Conservation (phyloP, 2,329 filamentous ascomycete genomes). For the Xylaria polymorpha region DNA sequence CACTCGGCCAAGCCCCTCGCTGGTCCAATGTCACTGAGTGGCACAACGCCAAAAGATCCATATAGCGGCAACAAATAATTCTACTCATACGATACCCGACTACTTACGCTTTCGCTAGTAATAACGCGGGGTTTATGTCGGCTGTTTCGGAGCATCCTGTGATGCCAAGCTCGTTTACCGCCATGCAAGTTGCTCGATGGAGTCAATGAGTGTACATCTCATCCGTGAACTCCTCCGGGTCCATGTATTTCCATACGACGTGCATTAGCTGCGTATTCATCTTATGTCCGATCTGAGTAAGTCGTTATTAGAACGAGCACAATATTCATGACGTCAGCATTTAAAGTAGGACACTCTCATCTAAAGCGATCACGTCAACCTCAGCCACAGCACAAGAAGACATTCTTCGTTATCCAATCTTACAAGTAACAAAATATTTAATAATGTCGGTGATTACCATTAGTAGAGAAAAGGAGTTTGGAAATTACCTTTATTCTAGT, state of each 20-base stretch:
- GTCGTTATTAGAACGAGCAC: neutral
- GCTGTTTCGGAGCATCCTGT: neutral
- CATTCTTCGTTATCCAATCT: neutral
- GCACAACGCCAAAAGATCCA: neutral
- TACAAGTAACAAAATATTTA: neutral
- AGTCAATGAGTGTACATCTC: neutral
- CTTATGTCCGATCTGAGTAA: neutral
- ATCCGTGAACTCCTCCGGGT: neutral
- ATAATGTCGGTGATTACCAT: neutral
- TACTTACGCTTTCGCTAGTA: neutral
- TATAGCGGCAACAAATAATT: neutral
- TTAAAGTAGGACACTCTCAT: neutral
- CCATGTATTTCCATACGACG: neutral
- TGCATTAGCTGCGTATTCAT: neutral
- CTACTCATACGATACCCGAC: neutral
- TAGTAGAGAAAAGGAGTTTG: neutral
- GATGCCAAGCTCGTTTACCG: conserved; percentile 1
- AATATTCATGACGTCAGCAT: neutral
- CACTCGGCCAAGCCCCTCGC: neutral
- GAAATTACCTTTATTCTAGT: too few relatives aligned
- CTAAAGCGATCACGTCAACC: too few relatives aligned
- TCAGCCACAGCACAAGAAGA: neutral
- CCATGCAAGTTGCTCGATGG: neutral
- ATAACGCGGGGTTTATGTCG: neutral
- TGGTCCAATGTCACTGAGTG: neutral